phyloP scores from a whole-genome alignment of 1,284 basidiomycete species.

The Tausonia pullulans region DNA sequence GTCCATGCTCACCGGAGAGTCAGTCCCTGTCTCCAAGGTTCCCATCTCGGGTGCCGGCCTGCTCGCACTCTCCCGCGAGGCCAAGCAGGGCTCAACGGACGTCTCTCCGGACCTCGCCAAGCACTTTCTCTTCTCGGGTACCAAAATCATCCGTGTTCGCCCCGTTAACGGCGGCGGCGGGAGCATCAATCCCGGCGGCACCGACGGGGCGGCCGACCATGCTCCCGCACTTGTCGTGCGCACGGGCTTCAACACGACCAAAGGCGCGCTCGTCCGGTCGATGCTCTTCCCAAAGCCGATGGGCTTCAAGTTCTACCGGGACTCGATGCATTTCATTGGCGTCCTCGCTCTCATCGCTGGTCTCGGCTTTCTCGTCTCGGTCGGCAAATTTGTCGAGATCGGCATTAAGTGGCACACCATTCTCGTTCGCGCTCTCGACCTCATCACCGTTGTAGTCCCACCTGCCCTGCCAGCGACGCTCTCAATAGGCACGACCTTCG shows the following conservation, averaged over 20 bases:
- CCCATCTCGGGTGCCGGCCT: slow-evolving; percentile 65
- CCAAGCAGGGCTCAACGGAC: slow-evolving; percentile 43
- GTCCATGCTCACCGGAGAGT: slow-evolving; percentile 96
- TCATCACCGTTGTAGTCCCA: slow-evolving; percentile 97
- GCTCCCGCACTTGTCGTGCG: slow-evolving; percentile 83
- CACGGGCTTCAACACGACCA: slow-evolving; percentile 95
- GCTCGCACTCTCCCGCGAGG: slow-evolving; percentile 51
- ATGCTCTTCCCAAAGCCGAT: slow-evolving; percentile 99
- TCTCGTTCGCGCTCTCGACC: slow-evolving; percentile 78
- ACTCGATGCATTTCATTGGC: slow-evolving; percentile 92
- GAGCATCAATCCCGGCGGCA: slow-evolving; percentile 39
- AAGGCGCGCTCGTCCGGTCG: slow-evolving; percentile 86
- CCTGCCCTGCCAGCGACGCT: slow-evolving; percentile 94
- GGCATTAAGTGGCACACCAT: slow-evolving; percentile 86
- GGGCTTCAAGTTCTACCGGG: slow-evolving; percentile 94
- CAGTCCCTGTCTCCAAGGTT: slow-evolving; percentile 80
- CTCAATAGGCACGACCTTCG: slow-evolving; percentile 95
- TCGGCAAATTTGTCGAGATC: slow-evolving; percentile 82
- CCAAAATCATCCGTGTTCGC: slow-evolving; percentile 83
- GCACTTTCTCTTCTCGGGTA: slow-evolving; percentile 84
- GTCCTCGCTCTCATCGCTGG: slow-evolving; percentile 81
- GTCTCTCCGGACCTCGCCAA: slow-evolving; percentile 61
- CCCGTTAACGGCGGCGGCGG: slow-evolving; percentile 42
- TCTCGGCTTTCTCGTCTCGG: slow-evolving; percentile 76
- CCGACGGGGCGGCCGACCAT: slow-evolving; percentile 38